Evolutionary conservation across 1,139 yeast species (phyloP).

Genomic region (Hyphopichia wangnamkhiaoensis): DNA sequence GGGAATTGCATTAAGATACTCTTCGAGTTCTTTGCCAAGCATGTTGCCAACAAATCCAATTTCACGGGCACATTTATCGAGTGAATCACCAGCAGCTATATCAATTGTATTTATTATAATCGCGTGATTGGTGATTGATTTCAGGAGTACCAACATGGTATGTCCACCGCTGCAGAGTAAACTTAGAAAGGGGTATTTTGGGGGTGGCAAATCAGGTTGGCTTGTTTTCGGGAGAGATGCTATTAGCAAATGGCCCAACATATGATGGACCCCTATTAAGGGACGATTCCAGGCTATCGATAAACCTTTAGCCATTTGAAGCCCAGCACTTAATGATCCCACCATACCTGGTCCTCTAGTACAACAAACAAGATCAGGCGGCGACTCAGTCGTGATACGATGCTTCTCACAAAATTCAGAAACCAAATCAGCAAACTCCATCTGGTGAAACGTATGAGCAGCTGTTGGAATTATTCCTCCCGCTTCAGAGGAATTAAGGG

Average conservation of each 20-base stretch:
- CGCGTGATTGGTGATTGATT: constrained; percentile 61
- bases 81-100: constrained; percentile 90
- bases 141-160: constrained; percentile 78
- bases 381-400: constrained; percentile 21
- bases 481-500: constrained; percentile 61
- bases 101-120: constrained; percentile 77
- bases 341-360: constrained; percentile 98
- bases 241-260: constrained; percentile 86
- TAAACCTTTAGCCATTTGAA: constrained; percentile 84
- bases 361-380: constrained; percentile 80
- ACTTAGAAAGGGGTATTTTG: constrained; percentile 77
- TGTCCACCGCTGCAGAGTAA: constrained; percentile 93
- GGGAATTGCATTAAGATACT: constrained; percentile 42
- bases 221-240: constrained; percentile 52
- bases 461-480: constrained; percentile 92
- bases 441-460: constrained; percentile 81
- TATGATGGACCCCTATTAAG: constrained; percentile 88
- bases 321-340: constrained; percentile 81
- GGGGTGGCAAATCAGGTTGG: constrained; percentile 39
- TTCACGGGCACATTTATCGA: constrained; percentile 90
- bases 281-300: constrained; percentile 78
- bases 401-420: constrained; percentile 27
- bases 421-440: constrained; percentile 37
- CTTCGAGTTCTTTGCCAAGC: constrained; percentile 83
- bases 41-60: constrained; percentile 78